Conservation (phyloP, 139 green algal species). For the Monoraphidium neglectum region DNA sequence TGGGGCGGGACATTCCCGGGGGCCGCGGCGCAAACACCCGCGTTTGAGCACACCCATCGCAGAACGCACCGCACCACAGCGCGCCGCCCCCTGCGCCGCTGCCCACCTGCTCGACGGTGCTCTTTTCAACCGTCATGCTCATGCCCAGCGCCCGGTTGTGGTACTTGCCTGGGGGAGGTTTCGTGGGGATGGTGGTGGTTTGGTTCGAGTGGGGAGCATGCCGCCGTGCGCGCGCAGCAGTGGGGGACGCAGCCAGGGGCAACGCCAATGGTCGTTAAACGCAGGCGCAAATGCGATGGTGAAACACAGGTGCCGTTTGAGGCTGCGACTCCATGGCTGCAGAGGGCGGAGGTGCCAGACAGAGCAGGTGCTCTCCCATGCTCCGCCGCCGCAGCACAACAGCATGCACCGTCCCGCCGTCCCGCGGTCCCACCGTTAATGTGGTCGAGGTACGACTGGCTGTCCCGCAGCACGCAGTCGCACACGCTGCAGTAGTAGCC, state of each 20-base stretch:
- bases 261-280: no score
- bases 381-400: neutral
- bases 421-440: slow-evolving; percentile 78
- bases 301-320: no score
- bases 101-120: slow-evolving; percentile 82
- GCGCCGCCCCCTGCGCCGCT: neutral
- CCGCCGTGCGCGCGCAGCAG: no score
- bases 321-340: no score
- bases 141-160: slow-evolving; percentile 96
- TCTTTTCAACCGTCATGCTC: slow-evolving; percentile 92
- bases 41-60: no score
- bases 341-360: no score
- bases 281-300: no score
- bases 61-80: neutral
- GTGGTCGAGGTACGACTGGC: slow-evolving; percentile 94
- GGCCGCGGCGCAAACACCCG: neutral
- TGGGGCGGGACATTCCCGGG: neutral
- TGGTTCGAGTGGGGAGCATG: no score
- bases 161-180: slow-evolving; percentile 74
- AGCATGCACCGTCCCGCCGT: neutral
- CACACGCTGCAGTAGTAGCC: slow-evolving; percentile 97
- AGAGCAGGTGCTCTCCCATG: no score
- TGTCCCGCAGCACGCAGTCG: slow-evolving; percentile 95
- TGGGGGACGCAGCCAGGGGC: no score
- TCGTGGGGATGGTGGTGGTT: no score